A percentile compares a stretch with the other conserved stretches of the same genome.
Evolutionary conservation across 352 stramenopile genomes (phyloP).

Genomic region (Aphanomyces stellatus): DNA sequence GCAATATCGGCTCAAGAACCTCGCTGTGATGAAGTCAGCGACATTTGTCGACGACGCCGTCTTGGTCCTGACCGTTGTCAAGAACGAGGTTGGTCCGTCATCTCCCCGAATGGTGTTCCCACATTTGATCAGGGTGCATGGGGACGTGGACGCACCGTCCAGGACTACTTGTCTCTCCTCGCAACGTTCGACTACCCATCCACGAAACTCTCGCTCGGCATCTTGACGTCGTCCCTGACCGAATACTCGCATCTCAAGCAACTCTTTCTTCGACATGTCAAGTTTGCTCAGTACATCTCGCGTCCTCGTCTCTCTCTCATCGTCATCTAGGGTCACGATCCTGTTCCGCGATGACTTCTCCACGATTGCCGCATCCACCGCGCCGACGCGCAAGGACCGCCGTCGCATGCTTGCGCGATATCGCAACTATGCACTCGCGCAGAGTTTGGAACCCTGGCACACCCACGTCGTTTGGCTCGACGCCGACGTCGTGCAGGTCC

Average conservation of each 20-base stretch:
- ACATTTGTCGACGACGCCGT: background rate
- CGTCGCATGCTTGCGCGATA: conserved; percentile 38
- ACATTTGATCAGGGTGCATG: conserved; percentile 25
- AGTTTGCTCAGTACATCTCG: background rate
- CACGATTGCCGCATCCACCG: conserved; percentile 16
- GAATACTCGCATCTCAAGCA: conserved; percentile 26
- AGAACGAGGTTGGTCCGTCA: conserved; percentile 3
- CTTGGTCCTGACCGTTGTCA: background rate
- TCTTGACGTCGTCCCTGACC: conserved; percentile 29
- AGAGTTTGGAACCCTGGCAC: conserved; percentile 31
- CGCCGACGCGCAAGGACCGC: conserved; percentile 23
- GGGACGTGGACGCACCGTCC: conserved; percentile 23
- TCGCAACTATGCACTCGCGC: conserved; percentile 33
- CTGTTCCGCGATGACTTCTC: conserved; percentile 36
- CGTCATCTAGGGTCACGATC: conserved; percentile 25
- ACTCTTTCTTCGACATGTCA: background rate
- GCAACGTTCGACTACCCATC: conserved; percentile 24
- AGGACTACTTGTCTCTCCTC: conserved; percentile 32
- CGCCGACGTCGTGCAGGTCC: conserved; percentile 30
- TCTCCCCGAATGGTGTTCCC: too few relatives aligned
- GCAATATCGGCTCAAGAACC: background rate
- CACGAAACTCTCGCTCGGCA: conserved; percentile 26
- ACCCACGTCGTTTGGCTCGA: conserved; percentile 39
- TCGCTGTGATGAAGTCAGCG: background rate
- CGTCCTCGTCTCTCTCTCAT: too few relatives aligned